A percentile compares a stretch with the other conserved stretches of the same genome.
phyloP scores from a whole-genome alignment of 768 basidiomycete species.

The Pleurotus citrinopileatus region DNA sequence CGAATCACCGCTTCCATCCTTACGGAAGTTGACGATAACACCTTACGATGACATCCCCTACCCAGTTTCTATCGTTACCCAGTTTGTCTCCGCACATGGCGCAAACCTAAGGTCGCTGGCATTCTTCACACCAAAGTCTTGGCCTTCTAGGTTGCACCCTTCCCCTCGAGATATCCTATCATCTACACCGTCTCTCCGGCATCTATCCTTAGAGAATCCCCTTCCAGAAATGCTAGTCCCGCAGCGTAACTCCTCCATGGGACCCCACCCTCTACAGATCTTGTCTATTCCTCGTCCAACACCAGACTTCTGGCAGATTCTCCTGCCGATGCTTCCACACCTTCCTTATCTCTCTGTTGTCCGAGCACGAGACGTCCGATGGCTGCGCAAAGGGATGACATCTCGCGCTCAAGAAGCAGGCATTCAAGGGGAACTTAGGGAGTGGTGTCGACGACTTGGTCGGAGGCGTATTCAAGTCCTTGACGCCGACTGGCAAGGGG shows the following conservation, averaged over 20 bases:
- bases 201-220: slow-evolving; percentile 71
- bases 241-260: slow-evolving; percentile 12
- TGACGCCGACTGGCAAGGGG: slow-evolving; percentile 70
- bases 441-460: slow-evolving; percentile 65
- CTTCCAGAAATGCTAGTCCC: slow-evolving; percentile 47
- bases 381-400: slow-evolving; percentile 69
- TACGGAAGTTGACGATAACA: slow-evolving; percentile 65
- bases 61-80: slow-evolving; percentile 53
- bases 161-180: slow-evolving; percentile 47
- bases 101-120: slow-evolving; percentile 54
- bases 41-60: slow-evolving; percentile 70
- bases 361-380: slow-evolving; percentile 65
- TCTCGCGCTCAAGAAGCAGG: slow-evolving; percentile 67
- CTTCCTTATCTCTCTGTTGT: slow-evolving; percentile 57
- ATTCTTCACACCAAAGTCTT: slow-evolving; percentile 67
- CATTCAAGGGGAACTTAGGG: slow-evolving; percentile 76
- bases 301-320: slow-evolving; percentile 48
- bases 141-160: slow-evolving; percentile 58
- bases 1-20: slow-evolving; percentile 54
- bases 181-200: slow-evolving; percentile 53
- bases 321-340: slow-evolving; percentile 53
- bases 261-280: slow-evolving; percentile 49
- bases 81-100: slow-evolving; percentile 62
- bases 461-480: slow-evolving; percentile 59
- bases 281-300: slow-evolving; percentile 77